phyloP scores from a whole-genome alignment of 352 stramenopile genomes.

The Pythium plurisporium region DNA sequence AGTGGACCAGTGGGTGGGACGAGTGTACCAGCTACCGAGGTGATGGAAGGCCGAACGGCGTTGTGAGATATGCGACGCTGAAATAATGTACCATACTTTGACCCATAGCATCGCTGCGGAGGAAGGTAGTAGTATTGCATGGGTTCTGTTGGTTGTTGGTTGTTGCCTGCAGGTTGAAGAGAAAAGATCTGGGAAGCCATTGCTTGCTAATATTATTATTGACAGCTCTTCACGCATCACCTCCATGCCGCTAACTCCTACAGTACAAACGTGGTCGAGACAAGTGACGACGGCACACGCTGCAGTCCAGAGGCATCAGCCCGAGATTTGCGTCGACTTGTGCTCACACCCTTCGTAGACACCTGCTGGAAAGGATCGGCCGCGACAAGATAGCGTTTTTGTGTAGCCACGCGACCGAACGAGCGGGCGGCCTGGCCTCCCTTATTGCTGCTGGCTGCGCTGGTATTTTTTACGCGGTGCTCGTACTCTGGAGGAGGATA shows the following conservation, averaged over 20 bases:
- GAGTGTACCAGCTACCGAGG: conserved; percentile 10
- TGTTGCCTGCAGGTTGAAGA: too few species aligned
- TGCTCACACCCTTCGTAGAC: neutral
- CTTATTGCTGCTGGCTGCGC: neutral
- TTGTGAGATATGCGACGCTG: neutral
- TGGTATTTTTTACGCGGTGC: neutral
- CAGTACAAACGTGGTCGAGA: conserved; percentile 16
- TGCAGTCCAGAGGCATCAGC: conserved; percentile 2
- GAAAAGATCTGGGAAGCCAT: too few species aligned
- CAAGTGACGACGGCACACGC: neutral
- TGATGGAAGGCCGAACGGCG: conserved; percentile 10
- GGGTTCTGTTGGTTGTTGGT: too few species aligned
- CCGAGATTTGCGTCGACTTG: conserved; percentile 1
- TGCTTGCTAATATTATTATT: too few species aligned
- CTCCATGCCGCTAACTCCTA: neutral
- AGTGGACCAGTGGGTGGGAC: too few species aligned
- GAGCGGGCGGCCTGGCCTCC: neutral
- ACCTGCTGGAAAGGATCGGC: neutral
- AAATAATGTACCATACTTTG: neutral
- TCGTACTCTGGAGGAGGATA: conserved; percentile 6
- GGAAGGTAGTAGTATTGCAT: too few species aligned
- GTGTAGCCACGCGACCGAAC: conserved; percentile 1
- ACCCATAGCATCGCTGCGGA: neutral
- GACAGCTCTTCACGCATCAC: too few species aligned
- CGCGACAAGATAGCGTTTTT: conserved; percentile 5